Conservation (phyloP, 441 rosid genomes). For the Croton setiger region DNA sequence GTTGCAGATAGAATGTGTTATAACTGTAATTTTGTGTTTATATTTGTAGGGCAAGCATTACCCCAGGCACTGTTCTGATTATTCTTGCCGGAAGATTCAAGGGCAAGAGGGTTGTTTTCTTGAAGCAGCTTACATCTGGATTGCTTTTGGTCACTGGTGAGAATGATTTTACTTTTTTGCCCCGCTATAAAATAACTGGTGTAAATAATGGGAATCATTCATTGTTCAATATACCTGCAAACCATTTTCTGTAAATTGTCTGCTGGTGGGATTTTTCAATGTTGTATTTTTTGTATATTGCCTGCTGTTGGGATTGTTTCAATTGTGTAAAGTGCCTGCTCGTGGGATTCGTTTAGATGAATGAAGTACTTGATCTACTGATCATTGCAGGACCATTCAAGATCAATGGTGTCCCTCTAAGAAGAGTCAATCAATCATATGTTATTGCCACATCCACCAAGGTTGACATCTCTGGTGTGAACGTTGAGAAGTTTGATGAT, state of each 20-base stretch:
- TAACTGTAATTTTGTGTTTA: not conserved
- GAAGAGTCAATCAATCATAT: constrained; percentile 78
- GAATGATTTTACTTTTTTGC: constrained; percentile 8
- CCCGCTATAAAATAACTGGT: not conserved
- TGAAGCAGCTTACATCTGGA: constrained; percentile 87
- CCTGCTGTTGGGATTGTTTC: too few species aligned
- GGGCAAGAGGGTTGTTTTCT: constrained; percentile 91
- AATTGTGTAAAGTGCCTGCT: not conserved
- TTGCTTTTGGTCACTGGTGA: constrained; percentile 76
- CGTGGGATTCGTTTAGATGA: too few species aligned
- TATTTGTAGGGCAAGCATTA: constrained; percentile 56
- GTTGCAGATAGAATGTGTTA: not conserved
- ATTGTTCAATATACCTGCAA: too few species aligned
- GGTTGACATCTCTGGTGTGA: constrained; percentile 64
- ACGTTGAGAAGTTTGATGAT: constrained; percentile 65
- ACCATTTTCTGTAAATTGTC: not conserved
- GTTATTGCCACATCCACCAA: constrained; percentile 83
- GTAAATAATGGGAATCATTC: too few species aligned
- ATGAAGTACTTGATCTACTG: too few species aligned
- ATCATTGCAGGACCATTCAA: constrained; percentile 67
- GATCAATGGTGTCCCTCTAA: constrained; percentile 82
- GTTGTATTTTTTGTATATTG: too few species aligned
- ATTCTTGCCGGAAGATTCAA: constrained; percentile 86
- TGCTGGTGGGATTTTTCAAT: not conserved
- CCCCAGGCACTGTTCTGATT: constrained; percentile 82